phyloP scores from a whole-genome alignment of 73 alveolate species.

The Tetrahymena malaccensis region DNA sequence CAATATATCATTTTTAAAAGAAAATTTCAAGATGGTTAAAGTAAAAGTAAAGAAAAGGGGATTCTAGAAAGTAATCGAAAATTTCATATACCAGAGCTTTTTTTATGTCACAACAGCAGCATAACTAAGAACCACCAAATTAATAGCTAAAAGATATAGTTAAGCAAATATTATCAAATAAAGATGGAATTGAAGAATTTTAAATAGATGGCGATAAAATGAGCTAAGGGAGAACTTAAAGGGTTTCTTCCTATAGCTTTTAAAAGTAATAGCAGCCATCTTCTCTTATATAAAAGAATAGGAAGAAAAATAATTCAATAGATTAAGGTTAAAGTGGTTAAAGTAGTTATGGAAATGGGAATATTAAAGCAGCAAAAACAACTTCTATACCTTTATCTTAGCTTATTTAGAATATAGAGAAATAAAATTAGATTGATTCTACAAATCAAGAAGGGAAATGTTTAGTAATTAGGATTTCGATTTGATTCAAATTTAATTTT shows the following conservation, averaged over 20 bases:
- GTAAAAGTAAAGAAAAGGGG: not conserved
- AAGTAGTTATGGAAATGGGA: not conserved
- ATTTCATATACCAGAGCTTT: not conserved
- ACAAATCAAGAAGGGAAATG: not conserved
- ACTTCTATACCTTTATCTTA: not conserved
- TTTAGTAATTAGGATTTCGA: not conserved
- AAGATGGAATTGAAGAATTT: not conserved
- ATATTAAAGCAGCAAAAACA: not conserved
- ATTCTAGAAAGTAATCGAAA: not conserved
- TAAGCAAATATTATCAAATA: not conserved
- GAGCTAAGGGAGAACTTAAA: not conserved
- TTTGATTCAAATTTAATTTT: too few species aligned
- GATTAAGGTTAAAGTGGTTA: not conserved
- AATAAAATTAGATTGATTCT: not conserved
- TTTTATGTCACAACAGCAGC: not conserved
- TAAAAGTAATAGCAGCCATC: not conserved
- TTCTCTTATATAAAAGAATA: not conserved
- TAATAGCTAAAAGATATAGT: not conserved
- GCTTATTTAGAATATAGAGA: not conserved
- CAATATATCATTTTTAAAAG: not conserved
- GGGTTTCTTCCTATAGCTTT: not conserved
- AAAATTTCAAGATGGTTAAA: not conserved
- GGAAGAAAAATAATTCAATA: not conserved
- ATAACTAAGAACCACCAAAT: not conserved
- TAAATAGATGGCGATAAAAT: not conserved